Percentiles rank a stretch among this genome's conserved stretches.
Evolutionary conservation across 805 yeast genomes (phyloP).

Genomic region (Saccharomycopsis sp.): DNA sequence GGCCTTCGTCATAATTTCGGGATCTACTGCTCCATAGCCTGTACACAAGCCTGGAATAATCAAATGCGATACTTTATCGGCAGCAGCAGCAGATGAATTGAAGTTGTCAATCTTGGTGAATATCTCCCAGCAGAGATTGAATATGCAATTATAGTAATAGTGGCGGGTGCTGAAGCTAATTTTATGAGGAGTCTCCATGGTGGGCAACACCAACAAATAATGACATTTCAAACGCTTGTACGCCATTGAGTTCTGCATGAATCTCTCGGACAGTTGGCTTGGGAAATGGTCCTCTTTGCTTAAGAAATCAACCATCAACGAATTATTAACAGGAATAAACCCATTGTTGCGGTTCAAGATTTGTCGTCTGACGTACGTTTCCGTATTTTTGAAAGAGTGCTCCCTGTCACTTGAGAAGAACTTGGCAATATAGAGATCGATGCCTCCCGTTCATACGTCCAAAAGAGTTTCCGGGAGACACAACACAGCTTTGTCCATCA

Average conservation of each 20-base stretch:
- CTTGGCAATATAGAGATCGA: conserved; percentile 13
- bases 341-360: conserved; percentile 6
- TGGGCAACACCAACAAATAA: conserved; percentile 12
- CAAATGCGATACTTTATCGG: neutral
- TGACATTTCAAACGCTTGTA: conserved; percentile 8
- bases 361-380: conserved; percentile 5
- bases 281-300: conserved; percentile 2
- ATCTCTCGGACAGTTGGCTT: neutral
- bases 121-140: conserved; percentile 17
- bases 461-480: conserved; percentile 19
- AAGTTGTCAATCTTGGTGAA: conserved; percentile 6
- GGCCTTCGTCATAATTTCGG: conserved; percentile 7
- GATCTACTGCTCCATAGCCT: conserved; percentile 12
- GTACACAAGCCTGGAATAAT: conserved; percentile 14
- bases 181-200: conserved; percentile 14
- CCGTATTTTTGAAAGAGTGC: neutral
- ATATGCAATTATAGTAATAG: conserved; percentile 5
- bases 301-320: conserved; percentile 8
- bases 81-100: neutral
- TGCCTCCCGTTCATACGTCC: conserved; percentile 19
- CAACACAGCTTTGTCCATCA: conserved; percentile 11
- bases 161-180: conserved; percentile 1
- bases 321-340: conserved; percentile 9
- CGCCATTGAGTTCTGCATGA: conserved; percentile 6
- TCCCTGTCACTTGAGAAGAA: conserved; percentile 5